phyloP scores from a whole-genome alignment of 2,329 filamentous ascomycete genomes.

The Talaromyces sp. region DNA sequence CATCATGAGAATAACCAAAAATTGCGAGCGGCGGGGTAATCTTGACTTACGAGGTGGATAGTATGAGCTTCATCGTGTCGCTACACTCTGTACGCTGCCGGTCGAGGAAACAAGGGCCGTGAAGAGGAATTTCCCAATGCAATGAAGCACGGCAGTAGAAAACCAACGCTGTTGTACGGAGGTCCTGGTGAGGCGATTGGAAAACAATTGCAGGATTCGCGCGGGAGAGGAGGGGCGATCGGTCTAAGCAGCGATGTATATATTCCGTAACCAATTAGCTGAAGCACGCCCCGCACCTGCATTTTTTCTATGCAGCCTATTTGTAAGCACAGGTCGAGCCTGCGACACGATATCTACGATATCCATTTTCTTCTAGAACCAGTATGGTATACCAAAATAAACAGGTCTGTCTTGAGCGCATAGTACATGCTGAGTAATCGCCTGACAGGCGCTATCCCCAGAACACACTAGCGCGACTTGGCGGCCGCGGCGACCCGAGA shows the following conservation, averaged over 20 bases:
- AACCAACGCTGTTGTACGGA: neutral
- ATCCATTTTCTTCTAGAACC: neutral
- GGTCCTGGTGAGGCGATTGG: neutral
- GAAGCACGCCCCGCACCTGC: neutral
- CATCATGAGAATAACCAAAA: neutral
- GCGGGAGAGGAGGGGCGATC: neutral
- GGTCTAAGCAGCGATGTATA: neutral
- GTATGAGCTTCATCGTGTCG: slow-evolving; percentile 64
- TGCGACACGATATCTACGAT: neutral
- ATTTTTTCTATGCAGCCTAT: neutral
- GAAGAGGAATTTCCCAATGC: neutral
- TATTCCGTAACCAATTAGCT: neutral
- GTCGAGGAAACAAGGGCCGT: neutral
- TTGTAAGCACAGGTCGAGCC: neutral
- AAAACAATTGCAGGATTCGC: neutral
- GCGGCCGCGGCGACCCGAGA: neutral
- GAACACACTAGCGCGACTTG: neutral
- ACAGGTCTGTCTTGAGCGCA: neutral
- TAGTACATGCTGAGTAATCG: neutral
- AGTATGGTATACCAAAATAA: neutral
- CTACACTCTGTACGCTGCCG: neutral
- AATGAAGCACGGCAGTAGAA: neutral
- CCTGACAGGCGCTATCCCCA: neutral
- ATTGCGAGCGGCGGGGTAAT: neutral
- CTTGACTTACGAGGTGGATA: slow-evolving; percentile 72